These are phyloP conservation scores for Suzukiozyma palmioleophila DNA, from an alignment of 1,139 yeast species.

Conservation along the genomic window DNA sequence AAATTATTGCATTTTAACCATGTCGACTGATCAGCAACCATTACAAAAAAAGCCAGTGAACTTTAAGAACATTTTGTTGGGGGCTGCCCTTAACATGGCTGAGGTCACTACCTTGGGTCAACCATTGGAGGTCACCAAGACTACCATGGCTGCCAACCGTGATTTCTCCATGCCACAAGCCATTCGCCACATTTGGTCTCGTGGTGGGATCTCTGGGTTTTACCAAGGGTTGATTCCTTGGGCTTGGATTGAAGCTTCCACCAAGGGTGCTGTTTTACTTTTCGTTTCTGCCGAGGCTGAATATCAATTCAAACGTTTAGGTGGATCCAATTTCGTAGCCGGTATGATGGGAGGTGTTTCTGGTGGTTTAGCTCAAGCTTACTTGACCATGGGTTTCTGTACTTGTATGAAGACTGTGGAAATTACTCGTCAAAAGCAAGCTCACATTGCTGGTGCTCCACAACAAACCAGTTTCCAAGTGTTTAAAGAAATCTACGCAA, in stretches of 20 bases:
- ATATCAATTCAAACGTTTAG: constrained; percentile 61
- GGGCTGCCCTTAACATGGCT: constrained; percentile 89
- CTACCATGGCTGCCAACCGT: constrained; percentile 98
- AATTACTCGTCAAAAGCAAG: constrained; percentile 85
- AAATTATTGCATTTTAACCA: background rate
- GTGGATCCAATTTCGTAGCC: constrained; percentile 67
- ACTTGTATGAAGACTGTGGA: constrained; percentile 98
- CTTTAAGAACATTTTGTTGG: constrained; percentile 83
- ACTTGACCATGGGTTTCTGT: constrained; percentile 94
- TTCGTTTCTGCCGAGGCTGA: constrained; percentile 94
- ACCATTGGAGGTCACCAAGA: constrained; percentile 91
- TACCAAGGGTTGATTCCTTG: constrained; percentile 98
- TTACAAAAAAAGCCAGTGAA: constrained; percentile 81
- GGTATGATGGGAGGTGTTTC: constrained; percentile 95
- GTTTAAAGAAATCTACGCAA: constrained; percentile 74
- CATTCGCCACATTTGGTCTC: constrained; percentile 73
- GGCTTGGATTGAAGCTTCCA: constrained; percentile 99
- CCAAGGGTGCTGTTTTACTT: constrained; percentile 95
- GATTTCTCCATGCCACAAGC: constrained; percentile 64
- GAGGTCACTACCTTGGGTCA: constrained; percentile 96
- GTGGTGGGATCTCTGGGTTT: constrained; percentile 90
- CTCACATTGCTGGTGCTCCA: constrained; percentile 53
- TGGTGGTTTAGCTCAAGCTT: constrained; percentile 96
- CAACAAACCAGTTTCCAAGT: constrained; percentile 82
- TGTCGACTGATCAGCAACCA: constrained; percentile 8